Conservation (phyloP, 192 early-diverging fungal species). For the Haplosporangium gracile region DNA sequence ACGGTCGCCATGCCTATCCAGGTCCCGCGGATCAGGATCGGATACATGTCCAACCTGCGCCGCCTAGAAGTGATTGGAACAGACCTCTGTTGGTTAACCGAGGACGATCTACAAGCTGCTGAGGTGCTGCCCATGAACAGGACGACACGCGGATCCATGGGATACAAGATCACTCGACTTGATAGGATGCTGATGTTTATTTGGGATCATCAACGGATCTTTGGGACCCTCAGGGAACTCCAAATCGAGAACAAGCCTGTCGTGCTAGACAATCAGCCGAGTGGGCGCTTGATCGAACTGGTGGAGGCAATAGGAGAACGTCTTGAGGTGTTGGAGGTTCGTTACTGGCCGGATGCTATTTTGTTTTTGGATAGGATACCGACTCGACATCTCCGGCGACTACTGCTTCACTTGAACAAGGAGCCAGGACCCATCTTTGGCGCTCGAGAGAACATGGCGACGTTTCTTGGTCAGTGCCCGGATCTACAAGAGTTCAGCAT, state of each 20-base stretch:
- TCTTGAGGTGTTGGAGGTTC: slow-evolving; percentile 36
- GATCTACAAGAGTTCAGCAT: slow-evolving; percentile 26
- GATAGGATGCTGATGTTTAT: slow-evolving; percentile 45
- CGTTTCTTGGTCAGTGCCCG: slow-evolving; percentile 26
- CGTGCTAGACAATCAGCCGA: not conserved
- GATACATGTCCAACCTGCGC: slow-evolving; percentile 22
- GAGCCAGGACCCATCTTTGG: slow-evolving; percentile 21
- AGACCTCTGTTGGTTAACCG: slow-evolving; percentile 20
- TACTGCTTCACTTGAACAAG: slow-evolving; percentile 31
- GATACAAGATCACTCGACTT: slow-evolving; percentile 9
- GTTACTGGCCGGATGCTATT: slow-evolving; percentile 39
- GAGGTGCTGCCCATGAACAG: not conserved
- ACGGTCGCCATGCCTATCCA: slow-evolving; percentile 33
- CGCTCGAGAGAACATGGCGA: slow-evolving; percentile 8
- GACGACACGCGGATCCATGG: not conserved
- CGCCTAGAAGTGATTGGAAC: slow-evolving; percentile 44
- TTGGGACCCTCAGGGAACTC: slow-evolving; percentile 40
- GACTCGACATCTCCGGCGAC: slow-evolving; percentile 5
- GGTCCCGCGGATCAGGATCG: slow-evolving; percentile 33
- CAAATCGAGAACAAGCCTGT: slow-evolving; percentile 38
- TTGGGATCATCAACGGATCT: slow-evolving; percentile 39
- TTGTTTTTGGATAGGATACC: slow-evolving; percentile 45
- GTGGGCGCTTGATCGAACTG: slow-evolving; percentile 22
- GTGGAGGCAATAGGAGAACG: slow-evolving; percentile 53
- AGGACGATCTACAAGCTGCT: slow-evolving; percentile 21